These are phyloP conservation scores for Collybia sp. DNA, from an alignment of 768 basidiomycete genomes.

Conservation along the genomic window DNA sequence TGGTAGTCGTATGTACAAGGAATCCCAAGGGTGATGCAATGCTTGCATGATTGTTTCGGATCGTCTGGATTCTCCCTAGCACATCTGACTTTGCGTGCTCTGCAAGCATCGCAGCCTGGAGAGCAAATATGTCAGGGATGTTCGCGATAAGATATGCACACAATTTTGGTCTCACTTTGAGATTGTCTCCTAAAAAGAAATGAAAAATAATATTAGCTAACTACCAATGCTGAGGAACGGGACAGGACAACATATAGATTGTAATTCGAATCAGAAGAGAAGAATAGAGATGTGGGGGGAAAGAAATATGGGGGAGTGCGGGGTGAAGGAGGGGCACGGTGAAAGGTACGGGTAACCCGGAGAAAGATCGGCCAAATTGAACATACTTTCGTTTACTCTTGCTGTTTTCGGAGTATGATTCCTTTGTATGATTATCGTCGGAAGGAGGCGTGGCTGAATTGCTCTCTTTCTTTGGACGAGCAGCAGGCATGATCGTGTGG, in stretches of 20 bases:
- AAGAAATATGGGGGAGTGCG: constrained; percentile 34
- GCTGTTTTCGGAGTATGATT: constrained; percentile 58
- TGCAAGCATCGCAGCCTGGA: constrained; percentile 81
- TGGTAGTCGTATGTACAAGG: constrained; percentile 90
- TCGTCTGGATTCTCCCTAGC: constrained; percentile 77
- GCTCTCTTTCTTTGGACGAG: constrained; percentile 63
- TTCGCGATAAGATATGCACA: background rate
- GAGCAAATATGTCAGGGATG: constrained; percentile 10
- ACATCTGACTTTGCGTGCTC: constrained; percentile 84
- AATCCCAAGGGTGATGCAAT: constrained; percentile 77
- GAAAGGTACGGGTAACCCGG: constrained; percentile 29
- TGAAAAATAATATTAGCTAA: constrained; percentile 22
- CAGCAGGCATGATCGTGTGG: constrained; percentile 53
- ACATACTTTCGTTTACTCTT: constrained; percentile 81
- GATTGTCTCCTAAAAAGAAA: constrained; percentile 67
- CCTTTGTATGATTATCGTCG: constrained; percentile 55
- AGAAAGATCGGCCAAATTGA: constrained; percentile 36
- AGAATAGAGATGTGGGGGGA: constrained; percentile 22
- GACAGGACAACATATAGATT: constrained; percentile 19
- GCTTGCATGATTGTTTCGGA: constrained; percentile 77
- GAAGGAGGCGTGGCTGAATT: constrained; percentile 60
- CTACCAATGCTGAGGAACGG: constrained; percentile 9
- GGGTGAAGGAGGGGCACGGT: constrained; percentile 28
- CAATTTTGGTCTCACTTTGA: constrained; percentile 54
- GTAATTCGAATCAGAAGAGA: constrained; percentile 14